Evolutionary conservation across 371 early-diverging fungal genomes (phyloP).

Genomic region (Circinella umbellata): DNA sequence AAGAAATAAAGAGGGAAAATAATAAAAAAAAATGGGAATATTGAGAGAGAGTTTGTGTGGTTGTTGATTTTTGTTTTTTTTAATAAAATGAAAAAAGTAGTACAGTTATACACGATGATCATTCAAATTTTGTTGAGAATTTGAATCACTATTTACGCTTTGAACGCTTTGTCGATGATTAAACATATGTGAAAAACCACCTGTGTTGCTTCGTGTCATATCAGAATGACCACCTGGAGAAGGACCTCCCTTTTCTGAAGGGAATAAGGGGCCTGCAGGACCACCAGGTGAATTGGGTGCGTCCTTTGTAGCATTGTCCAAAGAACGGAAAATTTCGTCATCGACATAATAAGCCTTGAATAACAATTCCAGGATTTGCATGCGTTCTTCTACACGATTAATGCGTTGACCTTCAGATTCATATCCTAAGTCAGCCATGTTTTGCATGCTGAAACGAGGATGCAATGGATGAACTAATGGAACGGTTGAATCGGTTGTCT

Average conservation of each 20-base stretch:
- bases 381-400: conserved; percentile 34
- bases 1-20: too few species aligned
- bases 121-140: conserved; percentile 20
- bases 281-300: not conserved
- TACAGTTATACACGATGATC: conserved; percentile 6
- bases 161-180: conserved; percentile 45
- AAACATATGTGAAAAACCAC: conserved; percentile 53
- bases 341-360: conserved; percentile 48
- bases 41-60: too few species aligned
- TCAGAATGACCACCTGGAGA: not conserved
- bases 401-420: conserved; percentile 33
- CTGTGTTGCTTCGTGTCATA: conserved; percentile 27
- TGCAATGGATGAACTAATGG: conserved; percentile 56
- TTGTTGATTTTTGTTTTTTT: not conserved
- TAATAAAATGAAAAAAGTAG: not conserved
- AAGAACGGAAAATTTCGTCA: conserved; percentile 49
- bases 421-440: conserved; percentile 28
- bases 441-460: conserved; percentile 41
- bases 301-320: conserved; percentile 34
- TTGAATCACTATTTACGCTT: conserved; percentile 42
- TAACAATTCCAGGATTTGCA: conserved; percentile 38
- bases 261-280: conserved; percentile 12
- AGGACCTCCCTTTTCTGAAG: conserved; percentile 7
- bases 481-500: conserved; percentile 45
- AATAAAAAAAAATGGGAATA: too few species aligned